Conservation (phyloP, 768 basidiomycete genomes). For the Candolleomyces efflorescens region DNA sequence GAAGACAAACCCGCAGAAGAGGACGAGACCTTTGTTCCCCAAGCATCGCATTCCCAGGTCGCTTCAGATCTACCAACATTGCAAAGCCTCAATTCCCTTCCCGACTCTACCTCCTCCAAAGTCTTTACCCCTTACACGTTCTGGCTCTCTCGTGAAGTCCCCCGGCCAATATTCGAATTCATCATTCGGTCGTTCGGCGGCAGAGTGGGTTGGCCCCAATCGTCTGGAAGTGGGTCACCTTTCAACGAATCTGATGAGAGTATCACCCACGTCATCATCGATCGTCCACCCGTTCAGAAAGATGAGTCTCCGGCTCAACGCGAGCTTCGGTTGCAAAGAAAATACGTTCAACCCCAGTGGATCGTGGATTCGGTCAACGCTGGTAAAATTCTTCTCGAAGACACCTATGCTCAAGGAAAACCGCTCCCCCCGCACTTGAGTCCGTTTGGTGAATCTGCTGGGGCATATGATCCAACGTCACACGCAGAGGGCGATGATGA, state of each 20-base stretch:
- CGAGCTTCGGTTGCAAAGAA: slow-evolving; percentile 62
- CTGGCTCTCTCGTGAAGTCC: slow-evolving; percentile 91
- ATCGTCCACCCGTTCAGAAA: slow-evolving; percentile 64
- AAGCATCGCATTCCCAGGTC: slow-evolving; percentile 42
- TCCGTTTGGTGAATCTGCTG: slow-evolving; percentile 83
- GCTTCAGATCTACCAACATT: slow-evolving; percentile 60
- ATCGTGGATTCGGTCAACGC: slow-evolving; percentile 93
- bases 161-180: slow-evolving; percentile 92
- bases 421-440: slow-evolving; percentile 91
- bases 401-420: slow-evolving; percentile 79
- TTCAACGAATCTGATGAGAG: slow-evolving; percentile 71
- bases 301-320: slow-evolving; percentile 55
- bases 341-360: slow-evolving; percentile 97
- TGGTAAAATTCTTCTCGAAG: slow-evolving; percentile 79
- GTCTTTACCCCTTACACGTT: slow-evolving; percentile 87
- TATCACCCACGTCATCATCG: slow-evolving; percentile 95
- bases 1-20: slow-evolving; percentile 26
- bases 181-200: slow-evolving; percentile 90
- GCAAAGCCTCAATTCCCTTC: slow-evolving; percentile 57
- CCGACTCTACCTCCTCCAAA: slow-evolving; percentile 50
- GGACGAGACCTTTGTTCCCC: slow-evolving; percentile 69
- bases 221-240: slow-evolving; percentile 80
- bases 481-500: slow-evolving; percentile 22
- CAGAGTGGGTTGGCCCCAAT: slow-evolving; percentile 82
- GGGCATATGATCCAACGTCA: slow-evolving; percentile 67